These are phyloP conservation scores for Westerdykella sp. DNA, from an alignment of 2,329 filamentous ascomycete genomes.

Conservation along the genomic window DNA sequence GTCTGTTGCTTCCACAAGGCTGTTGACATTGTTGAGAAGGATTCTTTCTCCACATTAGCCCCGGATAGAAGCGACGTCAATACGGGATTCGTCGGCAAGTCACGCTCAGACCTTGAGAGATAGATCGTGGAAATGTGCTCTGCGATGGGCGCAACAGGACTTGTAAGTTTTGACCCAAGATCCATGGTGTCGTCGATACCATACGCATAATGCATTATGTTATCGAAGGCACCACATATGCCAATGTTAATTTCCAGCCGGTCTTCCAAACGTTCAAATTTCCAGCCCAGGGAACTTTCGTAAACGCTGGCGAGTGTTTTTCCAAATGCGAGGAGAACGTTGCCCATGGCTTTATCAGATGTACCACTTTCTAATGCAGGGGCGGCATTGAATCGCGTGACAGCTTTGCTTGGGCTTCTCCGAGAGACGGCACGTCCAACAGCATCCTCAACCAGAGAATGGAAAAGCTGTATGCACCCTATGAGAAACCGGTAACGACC, in stretches of 20 bases:
- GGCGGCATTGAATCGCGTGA: slow-evolving; percentile 44
- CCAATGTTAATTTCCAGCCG: slow-evolving; percentile 61
- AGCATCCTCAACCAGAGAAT: slow-evolving; percentile 68
- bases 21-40: slow-evolving; percentile 40
- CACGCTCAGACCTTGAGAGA: slow-evolving; percentile 61
- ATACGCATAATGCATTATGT: slow-evolving; percentile 65
- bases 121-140: slow-evolving; percentile 72
- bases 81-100: slow-evolving; percentile 70
- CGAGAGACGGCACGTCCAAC: slow-evolving; percentile 63
- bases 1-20: slow-evolving; percentile 55
- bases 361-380: slow-evolving; percentile 59
- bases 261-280: slow-evolving; percentile 63
- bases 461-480: slow-evolving; percentile 67
- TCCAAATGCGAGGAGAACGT: slow-evolving; percentile 65
- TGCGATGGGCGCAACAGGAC: slow-evolving; percentile 65
- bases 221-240: slow-evolving; percentile 64
- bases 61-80: slow-evolving; percentile 62
- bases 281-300: slow-evolving; percentile 81
- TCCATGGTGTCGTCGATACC: slow-evolving; percentile 60
- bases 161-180: slow-evolving; percentile 48
- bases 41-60: slow-evolving; percentile 27
- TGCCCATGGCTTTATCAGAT: slow-evolving; percentile 69
- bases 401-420: slow-evolving; percentile 50
- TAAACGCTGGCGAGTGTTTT: slow-evolving; percentile 75
- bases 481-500: slow-evolving; percentile 73